These are phyloP conservation scores for Xylaria hypoxylon DNA, from an alignment of 2,329 filamentous ascomycete species.

Conservation along the genomic window DNA sequence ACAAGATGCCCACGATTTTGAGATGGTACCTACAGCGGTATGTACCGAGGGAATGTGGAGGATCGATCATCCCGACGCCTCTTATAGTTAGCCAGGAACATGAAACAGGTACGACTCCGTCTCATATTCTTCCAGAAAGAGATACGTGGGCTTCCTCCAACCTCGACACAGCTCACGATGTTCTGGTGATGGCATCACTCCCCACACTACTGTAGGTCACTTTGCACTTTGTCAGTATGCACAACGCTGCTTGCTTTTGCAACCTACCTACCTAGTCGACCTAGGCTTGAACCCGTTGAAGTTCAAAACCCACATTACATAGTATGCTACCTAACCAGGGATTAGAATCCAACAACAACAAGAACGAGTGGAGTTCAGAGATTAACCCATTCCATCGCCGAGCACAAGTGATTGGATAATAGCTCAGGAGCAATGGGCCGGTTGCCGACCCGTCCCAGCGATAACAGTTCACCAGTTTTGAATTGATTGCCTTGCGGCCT, in stretches of 20 bases:
- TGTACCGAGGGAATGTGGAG: conserved; percentile 32
- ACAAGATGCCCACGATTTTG: conserved; percentile 41
- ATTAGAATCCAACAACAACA: conserved; percentile 9
- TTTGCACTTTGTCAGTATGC: background rate
- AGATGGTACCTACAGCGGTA: conserved; percentile 33
- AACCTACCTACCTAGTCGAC: background rate
- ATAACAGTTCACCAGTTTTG: conserved; percentile 22
- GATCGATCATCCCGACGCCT: conserved; percentile 31
- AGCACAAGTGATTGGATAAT: conserved; percentile 17
- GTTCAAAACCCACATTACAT: background rate
- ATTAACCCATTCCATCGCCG: background rate
- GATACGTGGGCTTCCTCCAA: conserved; percentile 36
- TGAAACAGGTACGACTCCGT: conserved; percentile 48
- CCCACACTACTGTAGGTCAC: background rate
- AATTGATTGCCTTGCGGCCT: conserved; percentile 17
- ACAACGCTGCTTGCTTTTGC: conserved; percentile 2
- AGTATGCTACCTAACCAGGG: background rate
- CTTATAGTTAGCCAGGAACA: conserved; percentile 43
- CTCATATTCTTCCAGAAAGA: conserved; percentile 49
- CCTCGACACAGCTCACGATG: conserved; percentile 13
- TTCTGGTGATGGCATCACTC: conserved; percentile 14
- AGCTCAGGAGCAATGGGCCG: conserved; percentile 11
- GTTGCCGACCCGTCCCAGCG: conserved; percentile 15
- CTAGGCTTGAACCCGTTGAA: background rate
- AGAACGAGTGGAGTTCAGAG: conserved; percentile 16